Base-by-base conservation (phyloP, 164 flowering plant genomes). In the Piper betle region DNA sequence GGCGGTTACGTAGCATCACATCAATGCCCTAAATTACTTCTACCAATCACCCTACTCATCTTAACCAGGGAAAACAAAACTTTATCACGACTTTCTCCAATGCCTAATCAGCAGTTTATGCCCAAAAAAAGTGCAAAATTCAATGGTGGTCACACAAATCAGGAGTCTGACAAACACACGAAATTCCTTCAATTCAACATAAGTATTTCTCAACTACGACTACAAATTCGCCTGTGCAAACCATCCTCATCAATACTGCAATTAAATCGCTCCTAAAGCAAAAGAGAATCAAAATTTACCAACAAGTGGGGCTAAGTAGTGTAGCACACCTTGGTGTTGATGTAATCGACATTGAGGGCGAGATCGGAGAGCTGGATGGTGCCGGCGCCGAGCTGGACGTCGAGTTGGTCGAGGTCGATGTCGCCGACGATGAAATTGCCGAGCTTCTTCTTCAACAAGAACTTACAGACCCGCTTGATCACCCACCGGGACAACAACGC, bases 371-470 rank as follows among this genome's bases (percentile, higher is more conserved):
- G 91, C 79, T 84, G 88, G 66, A 93, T 70, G 2, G 87, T 84
- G 58, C 99, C 99, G 18, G 80, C 73, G 3, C 74, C 46, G 13
- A 88, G 83, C 79, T 93, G 97, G 3, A 90, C 94, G 57, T 93
- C 94, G 53, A 93, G 96, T 74, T 93, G 96, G 48, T 85, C 81
- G 59, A 86, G 71, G 67, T 93, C 97, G 60, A 93, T 71, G 43
- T 93, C 99, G 0, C 98, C 97, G 13, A 82, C 64, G 2, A 93
- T 82, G 63, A 87, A 80, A 58, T 86, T 67, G 53, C 97, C 97
- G 52, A 89, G 66, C 67, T 84, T 85, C 85, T 90, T 90, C 97
- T 90, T 93, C 79, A 90, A 66, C 48, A 87, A 37, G 64, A 87
- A 87, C 69, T 90, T 86, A 69, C 77, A 84, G 8, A 81, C 59